Percentiles rank a stretch among this genome's conserved stretches.
phyloP scores from a whole-genome alignment of 1,284 basidiomycete genomes.

The Trichosporon inkin region DNA sequence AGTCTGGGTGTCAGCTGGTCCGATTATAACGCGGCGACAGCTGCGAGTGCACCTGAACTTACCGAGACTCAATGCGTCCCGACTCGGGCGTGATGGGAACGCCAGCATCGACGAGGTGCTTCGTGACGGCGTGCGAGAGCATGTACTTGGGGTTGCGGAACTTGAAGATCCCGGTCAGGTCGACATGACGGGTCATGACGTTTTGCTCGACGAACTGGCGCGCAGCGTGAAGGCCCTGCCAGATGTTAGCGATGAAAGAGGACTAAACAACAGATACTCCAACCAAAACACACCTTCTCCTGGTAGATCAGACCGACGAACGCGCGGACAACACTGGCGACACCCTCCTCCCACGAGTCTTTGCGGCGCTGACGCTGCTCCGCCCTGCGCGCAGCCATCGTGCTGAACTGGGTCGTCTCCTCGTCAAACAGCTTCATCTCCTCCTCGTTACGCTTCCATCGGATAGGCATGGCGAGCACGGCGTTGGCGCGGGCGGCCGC shows the following conservation, averaged over 20 bases:
- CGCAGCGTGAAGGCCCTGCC: constrained; percentile 70
- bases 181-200: constrained; percentile 76
- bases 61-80: constrained; percentile 57
- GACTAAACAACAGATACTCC: neutral
- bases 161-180: constrained; percentile 78
- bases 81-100: constrained; percentile 59
- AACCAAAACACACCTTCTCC: constrained; percentile 50
- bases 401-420: constrained; percentile 14
- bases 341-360: constrained; percentile 44
- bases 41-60: constrained; percentile 16
- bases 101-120: constrained; percentile 56
- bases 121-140: constrained; percentile 68
- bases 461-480: constrained; percentile 29
- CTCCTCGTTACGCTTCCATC: constrained; percentile 61
- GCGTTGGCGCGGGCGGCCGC: constrained; percentile 22
- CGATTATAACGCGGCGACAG: neutral
- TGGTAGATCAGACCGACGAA: constrained; percentile 57
- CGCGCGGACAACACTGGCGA: constrained; percentile 52
- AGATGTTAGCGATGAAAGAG: neutral
- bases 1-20: constrained; percentile 55
- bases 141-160: constrained; percentile 81
- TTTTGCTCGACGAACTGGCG: constrained; percentile 78
- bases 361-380: constrained; percentile 21
- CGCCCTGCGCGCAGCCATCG: constrained; percentile 1
- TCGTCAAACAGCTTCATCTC: constrained; percentile 13